Conservation (phyloP, 805 yeast species). For the Zygosaccharomyces pseudorouxii region DNA sequence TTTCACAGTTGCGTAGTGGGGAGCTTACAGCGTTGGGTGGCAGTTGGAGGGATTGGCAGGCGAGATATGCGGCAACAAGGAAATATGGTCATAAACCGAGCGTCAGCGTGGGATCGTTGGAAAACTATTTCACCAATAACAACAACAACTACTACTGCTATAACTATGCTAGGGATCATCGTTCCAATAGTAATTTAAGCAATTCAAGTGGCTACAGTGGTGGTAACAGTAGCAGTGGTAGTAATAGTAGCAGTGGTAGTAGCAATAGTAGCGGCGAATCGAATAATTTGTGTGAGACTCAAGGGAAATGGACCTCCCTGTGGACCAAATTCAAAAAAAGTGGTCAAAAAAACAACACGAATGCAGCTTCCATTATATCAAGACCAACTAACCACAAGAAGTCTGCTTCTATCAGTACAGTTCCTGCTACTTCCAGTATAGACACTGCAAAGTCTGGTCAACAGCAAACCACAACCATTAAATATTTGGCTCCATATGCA, state of each 20-base stretch:
- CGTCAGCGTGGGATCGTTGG: background rate
- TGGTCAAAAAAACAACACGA: background rate
- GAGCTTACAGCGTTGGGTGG: slow-evolving; percentile 1
- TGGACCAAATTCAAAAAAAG: slow-evolving; percentile 3
- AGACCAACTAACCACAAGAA: background rate
- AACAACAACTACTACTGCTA: background rate
- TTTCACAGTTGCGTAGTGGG: slow-evolving; percentile 48
- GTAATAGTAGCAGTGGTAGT: slow-evolving; percentile 1
- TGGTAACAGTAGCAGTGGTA: slow-evolving; percentile 17
- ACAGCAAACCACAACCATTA: slow-evolving; percentile 55
- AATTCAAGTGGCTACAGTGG: slow-evolving; percentile 27
- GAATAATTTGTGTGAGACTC: background rate
- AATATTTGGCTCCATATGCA: slow-evolving; percentile 57
- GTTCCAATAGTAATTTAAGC: slow-evolving; percentile 30
- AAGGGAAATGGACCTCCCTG: slow-evolving; percentile 1
- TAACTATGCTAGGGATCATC: slow-evolving; percentile 14
- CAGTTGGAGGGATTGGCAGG: slow-evolving; percentile 85
- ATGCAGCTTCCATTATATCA: background rate
- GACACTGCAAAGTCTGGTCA: slow-evolving; percentile 6
- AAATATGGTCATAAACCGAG: background rate
- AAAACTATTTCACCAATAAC: background rate
- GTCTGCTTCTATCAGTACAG: background rate
- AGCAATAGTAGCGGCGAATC: slow-evolving; percentile 2
- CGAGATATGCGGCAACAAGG: slow-evolving; percentile 48
- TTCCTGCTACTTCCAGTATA: background rate